These are phyloP conservation scores for Solanum pimpinellifolium DNA, from an alignment of 257 asterid species.

Conservation along the genomic window DNA sequence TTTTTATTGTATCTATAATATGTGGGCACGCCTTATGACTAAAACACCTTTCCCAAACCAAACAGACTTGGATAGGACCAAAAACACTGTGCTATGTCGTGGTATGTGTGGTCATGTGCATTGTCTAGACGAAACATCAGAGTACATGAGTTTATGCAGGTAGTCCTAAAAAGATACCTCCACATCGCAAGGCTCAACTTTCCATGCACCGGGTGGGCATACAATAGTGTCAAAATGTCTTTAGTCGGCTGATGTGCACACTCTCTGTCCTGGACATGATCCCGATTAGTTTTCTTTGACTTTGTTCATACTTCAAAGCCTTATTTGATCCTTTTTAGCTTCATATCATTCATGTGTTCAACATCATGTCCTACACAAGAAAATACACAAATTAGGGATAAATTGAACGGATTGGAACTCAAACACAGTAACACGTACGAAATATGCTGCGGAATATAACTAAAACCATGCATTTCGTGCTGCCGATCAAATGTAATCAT, in stretches of 20 bases:
- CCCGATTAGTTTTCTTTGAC: not conserved
- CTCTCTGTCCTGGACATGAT: not conserved
- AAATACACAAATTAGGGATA: not conserved
- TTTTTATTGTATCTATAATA: not conserved
- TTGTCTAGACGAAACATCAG: not conserved
- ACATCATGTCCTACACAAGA: not conserved
- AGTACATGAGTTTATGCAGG: not conserved
- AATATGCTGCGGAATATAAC: not conserved
- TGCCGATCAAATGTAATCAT: not conserved
- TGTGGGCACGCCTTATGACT: not conserved
- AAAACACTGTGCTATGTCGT: not conserved
- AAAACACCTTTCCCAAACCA: not conserved
- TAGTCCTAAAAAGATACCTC: not conserved
- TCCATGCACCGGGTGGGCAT: not conserved
- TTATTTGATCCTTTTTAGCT: not conserved
- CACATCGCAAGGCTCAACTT: not conserved
- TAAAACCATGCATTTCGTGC: not conserved
- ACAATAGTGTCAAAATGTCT: not conserved
- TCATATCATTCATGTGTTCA: not conserved
- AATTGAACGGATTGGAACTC: not conserved
- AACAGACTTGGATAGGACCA: not conserved
- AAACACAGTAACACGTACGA: not conserved
- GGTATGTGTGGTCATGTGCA: not conserved
- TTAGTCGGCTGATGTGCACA: not conserved
- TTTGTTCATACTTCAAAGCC: not conserved